These are phyloP conservation scores for Agrocybe praecox DNA, from an alignment of 768 basidiomycete species.

Conservation along the genomic window DNA sequence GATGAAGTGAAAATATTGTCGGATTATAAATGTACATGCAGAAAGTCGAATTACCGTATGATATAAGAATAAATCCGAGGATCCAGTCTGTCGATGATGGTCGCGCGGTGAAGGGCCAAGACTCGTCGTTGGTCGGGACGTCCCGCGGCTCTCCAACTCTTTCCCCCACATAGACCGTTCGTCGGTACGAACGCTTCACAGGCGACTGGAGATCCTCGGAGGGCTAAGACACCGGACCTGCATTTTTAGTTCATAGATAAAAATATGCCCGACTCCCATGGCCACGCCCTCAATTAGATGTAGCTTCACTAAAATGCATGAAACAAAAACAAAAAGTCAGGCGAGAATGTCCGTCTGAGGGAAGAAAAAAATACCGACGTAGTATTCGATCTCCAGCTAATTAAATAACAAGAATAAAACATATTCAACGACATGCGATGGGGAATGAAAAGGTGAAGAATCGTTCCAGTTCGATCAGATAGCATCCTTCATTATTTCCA, in stretches of 20 bases:
- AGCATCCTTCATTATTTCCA: constrained; percentile 2
- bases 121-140: not conserved
- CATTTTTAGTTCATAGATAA: not conserved
- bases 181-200: not conserved
- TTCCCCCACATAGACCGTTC: not conserved
- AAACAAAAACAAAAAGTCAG: constrained; percentile 1
- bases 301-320: not conserved
- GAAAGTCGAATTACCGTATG: too few relatives aligned
- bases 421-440: not conserved
- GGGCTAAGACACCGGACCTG: not conserved
- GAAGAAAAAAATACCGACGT: constrained; percentile 56
- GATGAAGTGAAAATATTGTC: not conserved
- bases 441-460: not conserved
- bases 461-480: constrained; percentile 9
- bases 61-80: too few relatives aligned
- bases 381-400: constrained; percentile 97
- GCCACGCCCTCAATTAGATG: not conserved
- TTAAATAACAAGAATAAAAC: not conserved
- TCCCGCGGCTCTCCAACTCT: not conserved
- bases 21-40: not conserved
- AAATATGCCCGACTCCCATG: not conserved
- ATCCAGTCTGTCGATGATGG: too few relatives aligned
- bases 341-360: too few relatives aligned
- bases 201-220: not conserved
- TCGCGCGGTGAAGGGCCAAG: too few relatives aligned